Conservation (phyloP, 192 early-diverging fungal genomes). For the Coemansia sp. region DNA sequence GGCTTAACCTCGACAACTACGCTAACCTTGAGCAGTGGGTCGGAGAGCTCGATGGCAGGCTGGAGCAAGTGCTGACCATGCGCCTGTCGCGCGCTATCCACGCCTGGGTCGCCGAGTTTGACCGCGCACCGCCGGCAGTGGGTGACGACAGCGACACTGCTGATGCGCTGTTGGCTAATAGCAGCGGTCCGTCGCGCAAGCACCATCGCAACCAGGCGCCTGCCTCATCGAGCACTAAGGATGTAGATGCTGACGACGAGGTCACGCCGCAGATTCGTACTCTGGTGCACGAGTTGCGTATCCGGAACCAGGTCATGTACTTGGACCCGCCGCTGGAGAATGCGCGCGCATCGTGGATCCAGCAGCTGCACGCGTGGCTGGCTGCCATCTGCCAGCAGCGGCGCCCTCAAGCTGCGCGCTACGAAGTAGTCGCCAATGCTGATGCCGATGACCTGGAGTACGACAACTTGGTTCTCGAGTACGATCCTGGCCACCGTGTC, state of each 20-base stretch:
- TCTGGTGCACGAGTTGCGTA: slow-evolving; percentile 84
- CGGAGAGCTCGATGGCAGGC: slow-evolving; percentile 70
- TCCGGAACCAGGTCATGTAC: slow-evolving; percentile 96
- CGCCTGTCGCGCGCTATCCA: slow-evolving; percentile 81
- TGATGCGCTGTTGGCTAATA: slow-evolving; percentile 5
- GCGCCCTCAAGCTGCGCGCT: slow-evolving; percentile 87
- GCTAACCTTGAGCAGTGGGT: slow-evolving; percentile 96
- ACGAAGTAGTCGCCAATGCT: slow-evolving; percentile 74
- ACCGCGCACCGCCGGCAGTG: slow-evolving; percentile 52
- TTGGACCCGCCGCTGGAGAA: slow-evolving; percentile 95
- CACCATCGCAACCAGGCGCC: slow-evolving; percentile 24
- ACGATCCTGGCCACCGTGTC: slow-evolving; percentile 52
- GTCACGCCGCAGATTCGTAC: slow-evolving; percentile 68
- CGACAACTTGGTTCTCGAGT: slow-evolving; percentile 59
- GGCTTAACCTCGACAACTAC: slow-evolving; percentile 91
- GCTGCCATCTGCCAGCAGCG: slow-evolving; percentile 83
- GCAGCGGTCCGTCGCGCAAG: slow-evolving; percentile 15
- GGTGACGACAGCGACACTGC: slow-evolving; percentile 55
- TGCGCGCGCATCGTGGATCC: slow-evolving; percentile 86
- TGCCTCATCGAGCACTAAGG: not conserved
- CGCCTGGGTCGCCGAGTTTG: slow-evolving; percentile 73
- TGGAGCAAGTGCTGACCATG: slow-evolving; percentile 74
- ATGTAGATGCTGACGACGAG: slow-evolving; percentile 44
- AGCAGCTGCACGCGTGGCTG: slow-evolving; percentile 93
- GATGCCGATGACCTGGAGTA: slow-evolving; percentile 64